These are phyloP conservation scores for Cryptosporidium bovis DNA, from an alignment of 169 alveolate genomes.

Conservation along the genomic window DNA sequence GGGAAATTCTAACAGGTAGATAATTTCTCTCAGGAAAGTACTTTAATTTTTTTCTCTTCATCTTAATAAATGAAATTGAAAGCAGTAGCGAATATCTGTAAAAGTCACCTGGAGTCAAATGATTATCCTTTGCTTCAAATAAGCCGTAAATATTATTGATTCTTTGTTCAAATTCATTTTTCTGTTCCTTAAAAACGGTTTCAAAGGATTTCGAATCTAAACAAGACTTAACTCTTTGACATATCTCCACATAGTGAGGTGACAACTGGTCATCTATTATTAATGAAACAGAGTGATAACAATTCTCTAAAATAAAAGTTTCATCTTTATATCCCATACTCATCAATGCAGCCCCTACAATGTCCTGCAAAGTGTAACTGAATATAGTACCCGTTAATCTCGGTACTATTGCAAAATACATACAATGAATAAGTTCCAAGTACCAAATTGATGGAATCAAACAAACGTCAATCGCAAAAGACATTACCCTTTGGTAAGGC, in stretches of 20 bases:
- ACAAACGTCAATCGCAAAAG: conserved; percentile 61
- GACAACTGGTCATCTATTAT: conserved; percentile 43
- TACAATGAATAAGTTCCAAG: conserved; percentile 63
- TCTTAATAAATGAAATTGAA: conserved; percentile 24
- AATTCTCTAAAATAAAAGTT: conserved; percentile 25
- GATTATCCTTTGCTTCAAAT: background rate
- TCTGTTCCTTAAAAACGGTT: background rate
- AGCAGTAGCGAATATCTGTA: conserved; percentile 17
- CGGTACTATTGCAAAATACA: conserved; percentile 42
- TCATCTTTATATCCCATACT: conserved; percentile 55
- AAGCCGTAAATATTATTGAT: background rate
- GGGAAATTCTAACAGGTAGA: conserved; percentile 21
- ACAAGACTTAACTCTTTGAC: background rate
- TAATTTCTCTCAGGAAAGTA: conserved; percentile 25
- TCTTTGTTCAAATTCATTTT: background rate
- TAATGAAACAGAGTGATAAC: conserved; percentile 37
- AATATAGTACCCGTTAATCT: conserved; percentile 6
- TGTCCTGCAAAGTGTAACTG: conserved; percentile 57
- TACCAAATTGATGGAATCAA: conserved; percentile 68
- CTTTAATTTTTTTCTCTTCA: conserved; percentile 1
- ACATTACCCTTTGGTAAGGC: conserved; percentile 65
- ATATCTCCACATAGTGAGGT: conserved; percentile 34
- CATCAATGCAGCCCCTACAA: conserved; percentile 54
- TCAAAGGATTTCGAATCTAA: background rate
- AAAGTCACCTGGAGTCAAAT: conserved; percentile 11